Evolutionary conservation across 2,329 filamentous ascomycete genomes (phyloP).

Genomic region (Hypoxylon sp.): DNA sequence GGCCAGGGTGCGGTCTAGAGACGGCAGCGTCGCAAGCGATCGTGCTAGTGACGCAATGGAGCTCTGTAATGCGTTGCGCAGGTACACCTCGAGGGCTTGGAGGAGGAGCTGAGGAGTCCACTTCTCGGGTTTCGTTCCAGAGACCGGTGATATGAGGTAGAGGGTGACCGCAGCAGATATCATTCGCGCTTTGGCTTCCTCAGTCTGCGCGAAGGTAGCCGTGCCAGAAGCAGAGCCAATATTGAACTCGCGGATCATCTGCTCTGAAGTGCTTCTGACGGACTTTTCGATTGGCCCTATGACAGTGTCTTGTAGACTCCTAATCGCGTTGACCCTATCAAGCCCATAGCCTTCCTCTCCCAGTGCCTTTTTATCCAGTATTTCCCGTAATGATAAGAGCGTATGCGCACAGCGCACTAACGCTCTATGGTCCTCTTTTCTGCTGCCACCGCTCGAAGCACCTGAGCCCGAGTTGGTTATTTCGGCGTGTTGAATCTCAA

Average conservation of each 20-base stretch:
- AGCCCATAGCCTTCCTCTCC: conserved; percentile 84
- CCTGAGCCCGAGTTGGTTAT: conserved; percentile 62
- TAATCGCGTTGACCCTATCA: conserved; percentile 80
- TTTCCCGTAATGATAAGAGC: conserved; percentile 80
- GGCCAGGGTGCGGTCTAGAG: conserved; percentile 82
- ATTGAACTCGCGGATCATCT: conserved; percentile 86
- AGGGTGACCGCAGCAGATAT: conserved; percentile 82
- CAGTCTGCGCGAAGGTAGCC: conserved; percentile 74
- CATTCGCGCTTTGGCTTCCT: conserved; percentile 82
- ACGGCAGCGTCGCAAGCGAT: conserved; percentile 83
- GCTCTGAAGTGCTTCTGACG: conserved; percentile 80
- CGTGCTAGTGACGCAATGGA: conserved; percentile 82
- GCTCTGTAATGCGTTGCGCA: conserved; percentile 84
- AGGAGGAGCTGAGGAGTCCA: conserved; percentile 80
- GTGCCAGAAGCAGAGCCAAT: conserved; percentile 69
- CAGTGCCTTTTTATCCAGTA: conserved; percentile 76
- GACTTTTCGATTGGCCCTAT: conserved; percentile 80
- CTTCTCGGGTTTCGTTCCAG: conserved; percentile 66
- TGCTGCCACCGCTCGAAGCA: conserved; percentile 47
- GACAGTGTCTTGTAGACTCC: conserved; percentile 77
- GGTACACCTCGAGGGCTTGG: conserved; percentile 82
- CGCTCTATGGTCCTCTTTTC: conserved; percentile 80
- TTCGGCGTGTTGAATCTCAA: conserved; percentile 88
- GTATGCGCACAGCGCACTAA: conserved; percentile 88
- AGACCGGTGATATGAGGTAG: conserved; percentile 83